A percentile compares a stretch with the other conserved stretches of the same genome.
phyloP scores from a whole-genome alignment of 495 filamentous ascomycete species.

The Lasiosphaeria ovina region DNA sequence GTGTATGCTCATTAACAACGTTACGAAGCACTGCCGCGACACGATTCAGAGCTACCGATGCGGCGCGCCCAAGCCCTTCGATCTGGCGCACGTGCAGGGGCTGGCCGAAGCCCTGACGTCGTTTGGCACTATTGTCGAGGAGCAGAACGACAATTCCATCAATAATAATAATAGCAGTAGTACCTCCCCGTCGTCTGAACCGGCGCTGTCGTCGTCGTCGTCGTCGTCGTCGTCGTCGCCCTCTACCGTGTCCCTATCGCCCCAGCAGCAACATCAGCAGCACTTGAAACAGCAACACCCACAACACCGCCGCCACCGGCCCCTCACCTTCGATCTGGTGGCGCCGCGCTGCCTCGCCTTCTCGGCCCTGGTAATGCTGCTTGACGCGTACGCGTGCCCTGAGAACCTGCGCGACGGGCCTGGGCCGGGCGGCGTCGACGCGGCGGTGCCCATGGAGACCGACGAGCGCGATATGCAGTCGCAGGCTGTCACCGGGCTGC shows the following conservation, averaged over 20 bases:
- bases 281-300: neutral
- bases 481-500: slow-evolving; percentile 15
- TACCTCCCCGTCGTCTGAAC: neutral
- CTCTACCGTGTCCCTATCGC: neutral
- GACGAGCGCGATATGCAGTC: slow-evolving; percentile 18
- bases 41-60: slow-evolving; percentile 10
- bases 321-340: slow-evolving; percentile 12
- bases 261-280: neutral
- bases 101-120: slow-evolving; percentile 16
- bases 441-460: slow-evolving; percentile 1
- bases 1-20: slow-evolving; percentile 31
- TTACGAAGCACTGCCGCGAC: slow-evolving; percentile 23
- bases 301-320: slow-evolving; percentile 1
- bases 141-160: too few species aligned
- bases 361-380: slow-evolving; percentile 21
- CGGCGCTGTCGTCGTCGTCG: neutral
- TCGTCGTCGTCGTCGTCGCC: neutral
- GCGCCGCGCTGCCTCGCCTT: slow-evolving; percentile 16
- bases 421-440: slow-evolving; percentile 7
- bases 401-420: slow-evolving; percentile 24
- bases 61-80: slow-evolving; percentile 10
- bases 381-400: slow-evolving; percentile 27
- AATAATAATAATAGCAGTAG: slow-evolving; percentile 2
- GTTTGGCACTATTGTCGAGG: slow-evolving; percentile 16
- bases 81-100: slow-evolving; percentile 9